phyloP scores from a whole-genome alignment of 768 basidiomycete species.

The Russula dissimulans region DNA sequence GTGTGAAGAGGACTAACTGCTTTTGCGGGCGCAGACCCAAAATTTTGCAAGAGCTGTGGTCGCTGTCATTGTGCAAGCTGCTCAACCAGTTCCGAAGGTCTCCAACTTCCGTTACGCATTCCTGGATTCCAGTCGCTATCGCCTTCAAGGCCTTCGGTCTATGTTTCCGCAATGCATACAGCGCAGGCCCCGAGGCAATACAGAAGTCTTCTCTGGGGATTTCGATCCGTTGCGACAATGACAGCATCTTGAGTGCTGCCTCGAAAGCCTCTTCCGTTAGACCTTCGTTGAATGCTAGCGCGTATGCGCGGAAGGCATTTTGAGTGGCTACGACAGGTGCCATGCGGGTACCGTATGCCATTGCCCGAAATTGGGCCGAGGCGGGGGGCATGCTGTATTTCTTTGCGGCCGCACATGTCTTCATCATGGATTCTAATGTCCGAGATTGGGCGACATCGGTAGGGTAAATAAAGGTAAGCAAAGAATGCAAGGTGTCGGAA shows the following conservation, averaged over 20 bases:
- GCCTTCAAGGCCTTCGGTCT: neutral
- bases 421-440: slow-evolving; percentile 3
- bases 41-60: too few relatives aligned
- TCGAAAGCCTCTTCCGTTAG: neutral
- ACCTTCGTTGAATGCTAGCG: neutral
- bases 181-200: neutral
- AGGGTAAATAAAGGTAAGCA: slow-evolving; percentile 10
- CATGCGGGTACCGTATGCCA: neutral
- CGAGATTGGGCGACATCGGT: slow-evolving; percentile 1
- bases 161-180: neutral
- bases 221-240: neutral
- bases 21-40: too few relatives aligned
- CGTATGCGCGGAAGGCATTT: slow-evolving; percentile 2
- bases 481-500: slow-evolving; percentile 6
- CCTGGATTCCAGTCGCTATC: neutral
- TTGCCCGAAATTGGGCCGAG: neutral
- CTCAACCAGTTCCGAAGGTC: neutral
- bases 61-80: neutral
- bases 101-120: neutral
- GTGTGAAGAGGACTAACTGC: neutral
- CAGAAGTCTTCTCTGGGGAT: neutral
- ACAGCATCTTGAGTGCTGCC: neutral
- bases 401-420: neutral
- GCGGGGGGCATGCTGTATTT: neutral
- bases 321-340: neutral